These are phyloP conservation scores for Kluyveromyces lactis DNA, from an alignment of 805 yeast species.

Conservation along the genomic window DNA sequence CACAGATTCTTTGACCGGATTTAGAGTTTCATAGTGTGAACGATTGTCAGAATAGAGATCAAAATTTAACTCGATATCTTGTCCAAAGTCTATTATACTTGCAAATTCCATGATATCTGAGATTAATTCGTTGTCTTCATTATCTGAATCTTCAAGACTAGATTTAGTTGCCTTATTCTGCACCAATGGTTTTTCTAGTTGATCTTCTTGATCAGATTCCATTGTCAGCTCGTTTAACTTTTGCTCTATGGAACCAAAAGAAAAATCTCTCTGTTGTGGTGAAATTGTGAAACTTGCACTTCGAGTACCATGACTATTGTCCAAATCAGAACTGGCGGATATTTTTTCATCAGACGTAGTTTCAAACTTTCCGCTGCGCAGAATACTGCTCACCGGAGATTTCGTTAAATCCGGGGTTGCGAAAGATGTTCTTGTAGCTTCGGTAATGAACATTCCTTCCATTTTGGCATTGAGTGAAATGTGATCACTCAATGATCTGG, in stretches of 20 bases:
- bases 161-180: not conserved
- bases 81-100: slow-evolving; percentile 39
- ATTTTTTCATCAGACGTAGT: slow-evolving; percentile 5
- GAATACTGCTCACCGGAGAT: slow-evolving; percentile 32
- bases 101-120: slow-evolving; percentile 39
- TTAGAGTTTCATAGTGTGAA: slow-evolving; percentile 5
- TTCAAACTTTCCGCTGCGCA: slow-evolving; percentile 28
- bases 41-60: slow-evolving; percentile 17
- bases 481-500: slow-evolving; percentile 25
- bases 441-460: slow-evolving; percentile 43
- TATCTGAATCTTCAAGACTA: not conserved
- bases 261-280: slow-evolving; percentile 9
- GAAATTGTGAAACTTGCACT: not conserved
- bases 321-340: not conserved
- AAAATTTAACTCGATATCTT: slow-evolving; percentile 30
- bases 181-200: not conserved
- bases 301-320: not conserved
- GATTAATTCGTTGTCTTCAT: slow-evolving; percentile 29
- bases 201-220: slow-evolving; percentile 13
- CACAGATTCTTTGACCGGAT: slow-evolving; percentile 3
- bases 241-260: slow-evolving; percentile 24
- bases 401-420: slow-evolving; percentile 31
- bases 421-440: slow-evolving; percentile 21
- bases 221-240: slow-evolving; percentile 18
- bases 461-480: slow-evolving; percentile 33